Base-by-base conservation (phyloP, 331 rosid species). In the Cucumis variabilis region DNA sequence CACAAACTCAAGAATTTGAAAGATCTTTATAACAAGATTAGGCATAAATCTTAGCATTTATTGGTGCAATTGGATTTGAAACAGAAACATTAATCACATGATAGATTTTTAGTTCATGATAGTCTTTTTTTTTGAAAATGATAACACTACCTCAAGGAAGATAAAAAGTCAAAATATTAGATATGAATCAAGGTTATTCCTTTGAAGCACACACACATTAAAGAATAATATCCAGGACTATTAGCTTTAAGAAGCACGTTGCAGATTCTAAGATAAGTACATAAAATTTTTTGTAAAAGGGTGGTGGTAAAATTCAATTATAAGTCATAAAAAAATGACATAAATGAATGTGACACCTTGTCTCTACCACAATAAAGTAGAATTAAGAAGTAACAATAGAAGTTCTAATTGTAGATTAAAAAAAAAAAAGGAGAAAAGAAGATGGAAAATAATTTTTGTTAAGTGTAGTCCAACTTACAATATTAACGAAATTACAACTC, bases 121-220 rank as follows among this genome's bases (percentile, higher is more conserved):
- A 81, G 62, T 81, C 70, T n/a, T n/a, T n/a, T 15, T 11, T 58
- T 19, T 55, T 28, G 19, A 28, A 9, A 21, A 55, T 68, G 27
- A 81, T 11, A 53, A 79, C 63, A 53, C 25, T 80, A 27, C 85
- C 48, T 79, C 84, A 25, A 80, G 67, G 67, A 48, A 53, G 19
- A 80, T 11, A 28, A 27, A 55, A 9, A 10, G 16, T n/a, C n/a
- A n/a, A n/a, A n/a, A n/a, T n/a, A n/a, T n/a, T n/a, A n/a, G n/a
- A n/a, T n/a, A n/a, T n/a, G 50, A 25, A 79, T 53, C 67, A 79
- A 27, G 67, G 53, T 51, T 41, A 15, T 51, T 51, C n/a, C 44
- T 50, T 79, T 25, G 84, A 21, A 79, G 27, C 6, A 4, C 62
- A 6, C 66, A 48, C 83, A 48, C 12, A 53, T 79, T 13, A 79